A percentile compares a stretch with the other conserved stretches of the same genome.
These are phyloP conservation scores for Handroanthus guayacan DNA, from an alignment of 257 asterid genomes.

Conservation along the genomic window DNA sequence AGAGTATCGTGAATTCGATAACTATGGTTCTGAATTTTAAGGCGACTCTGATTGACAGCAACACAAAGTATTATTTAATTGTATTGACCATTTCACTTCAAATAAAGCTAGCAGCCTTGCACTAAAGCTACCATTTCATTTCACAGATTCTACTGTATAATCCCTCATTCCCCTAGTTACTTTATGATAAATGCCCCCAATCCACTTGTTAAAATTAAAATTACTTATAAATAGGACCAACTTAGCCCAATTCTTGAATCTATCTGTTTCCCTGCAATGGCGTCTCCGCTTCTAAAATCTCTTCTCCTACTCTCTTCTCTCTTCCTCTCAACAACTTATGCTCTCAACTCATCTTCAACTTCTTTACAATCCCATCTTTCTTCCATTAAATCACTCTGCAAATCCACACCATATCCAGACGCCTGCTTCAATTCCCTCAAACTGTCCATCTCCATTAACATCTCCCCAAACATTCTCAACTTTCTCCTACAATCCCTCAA, in stretches of 20 bases:
- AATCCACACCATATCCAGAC: constrained; percentile 70
- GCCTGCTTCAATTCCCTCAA: constrained; percentile 64
- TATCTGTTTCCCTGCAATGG: constrained; percentile 30
- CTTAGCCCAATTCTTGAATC: background rate
- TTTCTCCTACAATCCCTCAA: constrained; percentile 63
- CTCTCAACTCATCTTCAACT: constrained; percentile 39
- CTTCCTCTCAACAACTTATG: constrained; percentile 37
- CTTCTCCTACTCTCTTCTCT: constrained; percentile 34
- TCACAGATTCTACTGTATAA: background rate
- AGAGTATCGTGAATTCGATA: no score
- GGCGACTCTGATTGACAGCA: no score
- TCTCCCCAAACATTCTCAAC: constrained; percentile 57
- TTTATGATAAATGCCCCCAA: no score
- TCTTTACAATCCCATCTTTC: constrained; percentile 43
- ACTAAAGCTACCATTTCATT: background rate
- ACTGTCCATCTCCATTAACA: constrained; percentile 63
- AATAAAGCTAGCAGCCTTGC: background rate
- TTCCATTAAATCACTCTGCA: constrained; percentile 51
- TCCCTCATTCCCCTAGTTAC: background rate
- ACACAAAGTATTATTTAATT: no score
- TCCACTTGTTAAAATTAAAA: background rate
- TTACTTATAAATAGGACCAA: constrained; percentile 13
- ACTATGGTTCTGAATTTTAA: no score
- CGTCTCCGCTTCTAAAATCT: constrained; percentile 26
- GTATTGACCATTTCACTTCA: no score